phyloP scores from a whole-genome alignment of 2,329 filamentous ascomycete genomes.

The Trichoderma koningii region DNA sequence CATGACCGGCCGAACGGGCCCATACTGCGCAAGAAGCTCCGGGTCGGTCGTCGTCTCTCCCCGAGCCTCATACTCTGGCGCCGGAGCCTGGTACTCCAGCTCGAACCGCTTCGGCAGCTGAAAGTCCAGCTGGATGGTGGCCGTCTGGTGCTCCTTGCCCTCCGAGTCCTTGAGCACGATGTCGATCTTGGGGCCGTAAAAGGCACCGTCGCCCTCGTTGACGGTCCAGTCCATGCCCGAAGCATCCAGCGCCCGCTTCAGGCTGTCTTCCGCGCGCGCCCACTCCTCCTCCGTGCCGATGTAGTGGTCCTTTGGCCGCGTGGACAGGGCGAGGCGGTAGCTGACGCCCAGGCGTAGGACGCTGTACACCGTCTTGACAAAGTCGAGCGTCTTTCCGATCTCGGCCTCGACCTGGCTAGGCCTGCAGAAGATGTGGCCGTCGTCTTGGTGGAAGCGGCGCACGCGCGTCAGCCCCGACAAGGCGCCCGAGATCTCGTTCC shows the following conservation, averaged over 20 bases:
- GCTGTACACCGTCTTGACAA: constrained; percentile 71
- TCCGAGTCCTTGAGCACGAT: constrained; percentile 77
- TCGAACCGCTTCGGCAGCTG: constrained; percentile 82
- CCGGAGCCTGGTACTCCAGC: constrained; percentile 71
- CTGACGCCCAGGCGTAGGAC: constrained; percentile 67
- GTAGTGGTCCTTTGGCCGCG: constrained; percentile 72
- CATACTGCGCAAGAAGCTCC: constrained; percentile 52
- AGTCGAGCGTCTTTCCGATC: constrained; percentile 72
- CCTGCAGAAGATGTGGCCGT: constrained; percentile 87
- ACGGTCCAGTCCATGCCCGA: constrained; percentile 73
- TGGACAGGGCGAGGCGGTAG: constrained; percentile 77
- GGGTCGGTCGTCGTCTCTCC: constrained; percentile 54
- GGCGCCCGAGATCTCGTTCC: constrained; percentile 82
- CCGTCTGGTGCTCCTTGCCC: constrained; percentile 85
- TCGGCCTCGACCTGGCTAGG: constrained; percentile 73
- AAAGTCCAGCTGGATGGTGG: constrained; percentile 87
- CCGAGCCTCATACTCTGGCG: constrained; percentile 61
- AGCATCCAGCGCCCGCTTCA: constrained; percentile 55
- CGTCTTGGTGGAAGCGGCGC: constrained; percentile 85
- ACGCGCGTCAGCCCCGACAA: constrained; percentile 81
- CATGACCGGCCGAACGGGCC: constrained; percentile 70
- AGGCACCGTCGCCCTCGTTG: constrained; percentile 82
- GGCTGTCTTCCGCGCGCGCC: constrained; percentile 48
- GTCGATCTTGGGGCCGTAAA: constrained; percentile 92
- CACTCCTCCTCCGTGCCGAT: constrained; percentile 73